Evolutionary conservation across 352 stramenopile species (phyloP).

Genomic region (Nothophytophthora sp.): DNA sequence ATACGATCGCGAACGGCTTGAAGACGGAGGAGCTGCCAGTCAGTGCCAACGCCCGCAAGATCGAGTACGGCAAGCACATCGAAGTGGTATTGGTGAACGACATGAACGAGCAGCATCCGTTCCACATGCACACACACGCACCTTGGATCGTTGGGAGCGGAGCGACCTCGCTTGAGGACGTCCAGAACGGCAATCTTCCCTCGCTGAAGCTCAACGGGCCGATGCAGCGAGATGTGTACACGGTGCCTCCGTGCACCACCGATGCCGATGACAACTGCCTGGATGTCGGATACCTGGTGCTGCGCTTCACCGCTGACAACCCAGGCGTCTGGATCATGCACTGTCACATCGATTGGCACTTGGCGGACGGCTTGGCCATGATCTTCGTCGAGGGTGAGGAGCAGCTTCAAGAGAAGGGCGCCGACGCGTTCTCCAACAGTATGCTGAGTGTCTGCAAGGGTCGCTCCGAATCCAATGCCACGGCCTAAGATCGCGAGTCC

Average conservation of each 20-base stretch:
- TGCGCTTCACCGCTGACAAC: conserved; percentile 36
- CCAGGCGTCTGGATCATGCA: conserved; percentile 38
- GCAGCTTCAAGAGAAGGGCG: conserved; percentile 10
- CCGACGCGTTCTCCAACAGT: conserved; percentile 11
- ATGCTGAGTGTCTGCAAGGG: conserved; percentile 25
- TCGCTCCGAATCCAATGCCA: conserved; percentile 19
- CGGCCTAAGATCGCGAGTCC: conserved; percentile 6
- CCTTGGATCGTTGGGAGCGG: conserved; percentile 25
- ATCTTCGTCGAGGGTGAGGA: conserved; percentile 23
- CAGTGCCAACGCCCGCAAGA: conserved; percentile 6
- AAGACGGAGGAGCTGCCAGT: conserved; percentile 14
- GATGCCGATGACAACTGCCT: conserved; percentile 16
- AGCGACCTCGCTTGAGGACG: conserved; percentile 6
- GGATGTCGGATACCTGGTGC: conserved; percentile 22
- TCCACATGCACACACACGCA: conserved; percentile 33
- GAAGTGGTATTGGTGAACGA: conserved; percentile 32
- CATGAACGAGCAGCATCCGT: conserved; percentile 36
- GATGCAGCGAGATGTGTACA: conserved; percentile 29
- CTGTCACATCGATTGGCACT: conserved; percentile 41
- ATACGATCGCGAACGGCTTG: conserved; percentile 17
- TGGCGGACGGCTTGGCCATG: conserved; percentile 30
- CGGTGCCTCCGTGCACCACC: conserved; percentile 20
- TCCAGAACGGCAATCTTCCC: conserved; percentile 4
- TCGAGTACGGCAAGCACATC: conserved; percentile 29
- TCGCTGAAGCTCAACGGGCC: conserved; percentile 19